Conservation (phyloP, 2,329 filamentous ascomycete species). For the Rhynchosporium graminicola region DNA sequence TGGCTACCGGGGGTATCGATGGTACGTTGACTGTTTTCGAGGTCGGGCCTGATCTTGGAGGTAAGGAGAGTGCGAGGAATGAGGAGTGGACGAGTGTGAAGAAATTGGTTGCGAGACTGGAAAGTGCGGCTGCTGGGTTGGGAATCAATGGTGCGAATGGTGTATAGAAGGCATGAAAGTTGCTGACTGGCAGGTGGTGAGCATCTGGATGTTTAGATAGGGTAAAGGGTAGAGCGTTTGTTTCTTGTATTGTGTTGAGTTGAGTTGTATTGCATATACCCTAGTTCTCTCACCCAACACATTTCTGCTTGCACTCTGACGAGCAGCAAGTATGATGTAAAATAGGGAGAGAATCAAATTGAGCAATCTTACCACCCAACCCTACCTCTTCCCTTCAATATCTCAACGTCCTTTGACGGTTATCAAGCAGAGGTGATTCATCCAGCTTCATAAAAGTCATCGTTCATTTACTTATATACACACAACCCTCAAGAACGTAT, state of each 20-base stretch:
- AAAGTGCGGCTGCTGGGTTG: constrained; percentile 45
- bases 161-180: constrained; percentile 1
- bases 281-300: constrained; percentile 23
- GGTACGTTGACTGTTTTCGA: constrained; percentile 91
- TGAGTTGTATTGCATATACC: constrained; percentile 33
- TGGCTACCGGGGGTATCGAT: constrained; percentile 91
- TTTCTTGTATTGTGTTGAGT: constrained; percentile 15
- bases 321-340: neutral
- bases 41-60: constrained; percentile 78
- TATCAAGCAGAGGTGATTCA: too few species aligned
- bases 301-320: neutral
- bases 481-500: too few species aligned
- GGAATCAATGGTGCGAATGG: constrained; percentile 33
- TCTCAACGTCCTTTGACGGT: too few species aligned
- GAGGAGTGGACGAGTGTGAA: constrained; percentile 96
- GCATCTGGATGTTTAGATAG: constrained; percentile 26
- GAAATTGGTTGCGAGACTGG: constrained; percentile 78
- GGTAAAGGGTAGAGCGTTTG: constrained; percentile 21
- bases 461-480: too few species aligned
- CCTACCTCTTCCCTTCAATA: too few species aligned
- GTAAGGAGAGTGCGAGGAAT: constrained; percentile 76
- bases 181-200: neutral
- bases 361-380: neutral
- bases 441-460: too few species aligned
- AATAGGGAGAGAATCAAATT: neutral